Conservation (phyloP, 345 rosid genomes). For the Rhizophora mangle region DNA sequence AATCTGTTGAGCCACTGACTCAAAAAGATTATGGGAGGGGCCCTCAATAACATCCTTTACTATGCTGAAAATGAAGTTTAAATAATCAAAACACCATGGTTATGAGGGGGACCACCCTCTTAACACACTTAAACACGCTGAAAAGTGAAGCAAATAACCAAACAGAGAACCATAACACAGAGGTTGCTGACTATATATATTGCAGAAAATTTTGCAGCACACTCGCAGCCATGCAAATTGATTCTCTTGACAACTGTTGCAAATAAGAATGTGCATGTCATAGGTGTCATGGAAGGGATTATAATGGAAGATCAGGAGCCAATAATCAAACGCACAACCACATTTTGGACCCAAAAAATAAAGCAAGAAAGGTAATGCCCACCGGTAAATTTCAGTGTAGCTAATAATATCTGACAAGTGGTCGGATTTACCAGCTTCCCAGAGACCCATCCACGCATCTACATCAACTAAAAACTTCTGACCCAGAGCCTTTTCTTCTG, state of each 20-base stretch:
- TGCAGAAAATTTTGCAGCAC: background rate
- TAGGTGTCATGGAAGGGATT: background rate
- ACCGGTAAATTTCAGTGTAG: slow-evolving; percentile 84
- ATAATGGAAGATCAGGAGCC: background rate
- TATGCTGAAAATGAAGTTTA: too few relatives aligned
- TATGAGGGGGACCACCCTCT: slow-evolving; percentile 54
- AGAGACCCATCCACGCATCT: slow-evolving; percentile 93
- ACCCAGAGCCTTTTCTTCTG: slow-evolving; percentile 66
- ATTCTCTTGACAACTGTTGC: background rate
- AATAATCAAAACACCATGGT: too few relatives aligned
- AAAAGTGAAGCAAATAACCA: background rate
- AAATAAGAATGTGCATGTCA: background rate
- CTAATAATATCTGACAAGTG: slow-evolving; percentile 59
- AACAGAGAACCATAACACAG: background rate
- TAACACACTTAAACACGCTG: slow-evolving; percentile 62
- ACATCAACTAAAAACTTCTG: slow-evolving; percentile 85
- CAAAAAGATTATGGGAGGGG: too few relatives aligned
- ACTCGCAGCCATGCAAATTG: background rate
- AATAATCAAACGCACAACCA: background rate
- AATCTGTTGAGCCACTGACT: too few relatives aligned
- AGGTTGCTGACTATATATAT: background rate
- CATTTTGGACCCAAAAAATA: background rate
- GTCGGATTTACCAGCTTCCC: slow-evolving; percentile 66
- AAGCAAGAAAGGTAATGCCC: slow-evolving; percentile 5
- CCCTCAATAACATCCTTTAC: too few relatives aligned